Base-by-base conservation (phyloP, 495 filamentous ascomycete species). In the Tetracladium setigerum region DNA sequence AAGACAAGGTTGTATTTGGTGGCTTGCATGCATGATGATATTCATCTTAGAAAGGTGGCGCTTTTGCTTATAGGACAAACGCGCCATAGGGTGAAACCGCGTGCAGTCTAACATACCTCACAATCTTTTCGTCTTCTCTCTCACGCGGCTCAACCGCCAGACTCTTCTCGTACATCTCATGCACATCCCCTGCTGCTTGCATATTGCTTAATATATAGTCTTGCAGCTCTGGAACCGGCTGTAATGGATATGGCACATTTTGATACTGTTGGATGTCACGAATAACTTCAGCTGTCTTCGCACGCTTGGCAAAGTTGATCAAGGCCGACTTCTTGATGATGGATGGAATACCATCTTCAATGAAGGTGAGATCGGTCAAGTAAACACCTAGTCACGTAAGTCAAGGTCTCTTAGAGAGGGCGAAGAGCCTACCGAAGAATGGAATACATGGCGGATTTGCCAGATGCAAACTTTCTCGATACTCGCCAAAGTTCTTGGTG, bases 81-180 rank as follows among this genome's bases (percentile, higher is more conserved):
- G 30, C 39, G 49, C 49, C 46, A 41, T 53, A 53, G 15, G 17
- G n/a, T 14, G 37, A 45, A 19, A 39, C 37, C 14, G 41, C 44
- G 7, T 46, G n/a, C 46, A 54, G 41, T 49, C 33, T 57, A 30
- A 72, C 70, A 39, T 72, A 78, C 75, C 75, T 74, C 39, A 78
- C 75, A 44, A 78, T 78, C 62, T 78, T 78, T 53, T 98, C 92
- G 63, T 98, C 92, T 66, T 97, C 92, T 54, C 92, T 76, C 67
- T 97, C 92, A 56, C 94, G 74, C 38, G 94, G 92, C 65, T 98
- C 92, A 42, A 98, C 83, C 52, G 79, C 73, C 71, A 97, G 72
- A 62, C 87, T 95, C 69, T 85, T 85, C 60, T 97, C 88, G 67
- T 96, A 98, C 94, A 97, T 96, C 72, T 97, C 89, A 65, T 96